Conservation (phyloP, 1,284 basidiomycete species). For the Somion occarium region DNA sequence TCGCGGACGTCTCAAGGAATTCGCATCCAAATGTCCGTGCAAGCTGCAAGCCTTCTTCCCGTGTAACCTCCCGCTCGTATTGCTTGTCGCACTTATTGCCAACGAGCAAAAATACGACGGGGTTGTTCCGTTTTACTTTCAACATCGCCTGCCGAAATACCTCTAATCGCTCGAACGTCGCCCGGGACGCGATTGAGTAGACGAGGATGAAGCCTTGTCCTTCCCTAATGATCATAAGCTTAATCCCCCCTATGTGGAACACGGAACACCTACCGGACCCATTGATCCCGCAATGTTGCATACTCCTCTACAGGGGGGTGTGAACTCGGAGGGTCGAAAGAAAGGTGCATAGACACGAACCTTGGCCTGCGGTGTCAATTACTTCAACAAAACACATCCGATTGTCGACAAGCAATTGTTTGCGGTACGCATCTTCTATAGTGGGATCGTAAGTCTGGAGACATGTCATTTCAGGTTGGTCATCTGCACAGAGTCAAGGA, state of each 20-base stretch:
- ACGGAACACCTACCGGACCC: conserved; percentile 77
- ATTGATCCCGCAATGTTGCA: conserved; percentile 96
- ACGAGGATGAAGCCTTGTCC: conserved; percentile 99
- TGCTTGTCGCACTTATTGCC: conserved; percentile 91
- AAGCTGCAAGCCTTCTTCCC: conserved; percentile 83
- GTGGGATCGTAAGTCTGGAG: conserved; percentile 82
- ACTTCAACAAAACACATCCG: conserved; percentile 91
- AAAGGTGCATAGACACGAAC: conserved; percentile 38
- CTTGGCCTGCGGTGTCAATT: conserved; percentile 92
- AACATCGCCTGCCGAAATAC: conserved; percentile 94
- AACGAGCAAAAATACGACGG: conserved; percentile 84
- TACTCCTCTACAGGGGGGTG: conserved; percentile 72
- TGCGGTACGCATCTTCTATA: conserved; percentile 94
- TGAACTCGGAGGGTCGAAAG: conserved; percentile 13
- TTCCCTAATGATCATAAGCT: conserved; percentile 60
- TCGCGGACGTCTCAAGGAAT: conserved; percentile 96
- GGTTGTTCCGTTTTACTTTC: conserved; percentile 87
- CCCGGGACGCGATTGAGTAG: conserved; percentile 94
- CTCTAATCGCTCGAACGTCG: conserved; percentile 91
- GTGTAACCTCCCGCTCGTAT: conserved; percentile 82
- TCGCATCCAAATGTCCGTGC: conserved; percentile 89
- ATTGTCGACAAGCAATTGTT: conserved; percentile 88
- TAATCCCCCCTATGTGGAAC: conserved; percentile 8
- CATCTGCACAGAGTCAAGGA: neutral
- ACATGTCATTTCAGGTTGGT: conserved; percentile 1